Percentiles rank a stretch among this genome's conserved stretches.
phyloP scores from a whole-genome alignment of 768 basidiomycete species.

The Dentipellis fragilis region DNA sequence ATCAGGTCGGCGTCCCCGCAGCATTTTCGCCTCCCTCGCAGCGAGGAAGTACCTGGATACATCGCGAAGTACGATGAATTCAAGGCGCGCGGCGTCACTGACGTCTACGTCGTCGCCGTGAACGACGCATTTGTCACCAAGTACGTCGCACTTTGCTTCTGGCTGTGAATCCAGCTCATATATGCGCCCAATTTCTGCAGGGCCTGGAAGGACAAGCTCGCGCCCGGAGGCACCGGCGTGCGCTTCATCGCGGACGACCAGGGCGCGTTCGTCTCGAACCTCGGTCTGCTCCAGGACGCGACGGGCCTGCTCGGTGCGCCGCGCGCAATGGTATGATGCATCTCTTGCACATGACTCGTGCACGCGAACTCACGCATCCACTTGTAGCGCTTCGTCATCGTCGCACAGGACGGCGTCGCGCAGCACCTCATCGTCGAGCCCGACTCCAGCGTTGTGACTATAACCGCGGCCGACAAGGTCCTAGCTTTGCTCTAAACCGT shows the following conservation, averaged over 20 bases:
- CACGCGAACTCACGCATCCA: neutral
- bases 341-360: neutral
- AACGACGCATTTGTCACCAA: constrained; percentile 68
- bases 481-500: constrained; percentile 23
- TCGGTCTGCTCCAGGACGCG: constrained; percentile 37
- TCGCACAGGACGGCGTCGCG: constrained; percentile 62
- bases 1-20: constrained; percentile 12
- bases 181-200: constrained; percentile 12
- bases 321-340: constrained; percentile 38
- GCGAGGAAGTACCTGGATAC: constrained; percentile 27
- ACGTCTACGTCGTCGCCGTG: constrained; percentile 62
- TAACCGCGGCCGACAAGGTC: constrained; percentile 34
- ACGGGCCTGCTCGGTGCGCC: constrained; percentile 52
- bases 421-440: constrained; percentile 43
- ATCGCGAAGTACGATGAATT: constrained; percentile 58
- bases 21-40: constrained; percentile 13
- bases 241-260: constrained; percentile 47
- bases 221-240: constrained; percentile 38
- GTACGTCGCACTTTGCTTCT: neutral
- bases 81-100: constrained; percentile 65
- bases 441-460: constrained; percentile 26
- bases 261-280: constrained; percentile 30
- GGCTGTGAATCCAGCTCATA: neutral
- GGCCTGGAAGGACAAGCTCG: constrained; percentile 58
- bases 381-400: constrained; percentile 48